Conservation (phyloP, 306 rosid species). For the Quercus berberidifolia region DNA sequence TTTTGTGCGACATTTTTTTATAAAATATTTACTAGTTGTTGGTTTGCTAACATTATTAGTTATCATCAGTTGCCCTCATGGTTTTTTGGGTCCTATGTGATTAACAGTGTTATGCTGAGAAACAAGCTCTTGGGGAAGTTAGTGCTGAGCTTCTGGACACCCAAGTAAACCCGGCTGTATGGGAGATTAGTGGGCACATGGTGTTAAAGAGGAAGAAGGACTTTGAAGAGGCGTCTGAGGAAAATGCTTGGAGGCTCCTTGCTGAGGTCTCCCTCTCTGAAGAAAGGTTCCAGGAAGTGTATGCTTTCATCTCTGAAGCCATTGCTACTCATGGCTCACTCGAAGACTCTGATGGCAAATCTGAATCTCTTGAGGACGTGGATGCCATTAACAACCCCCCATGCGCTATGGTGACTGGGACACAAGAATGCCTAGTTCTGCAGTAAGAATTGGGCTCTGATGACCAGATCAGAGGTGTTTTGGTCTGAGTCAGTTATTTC, state of each 20-base stretch:
- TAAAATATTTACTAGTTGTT: neutral
- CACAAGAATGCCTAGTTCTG: conserved; percentile 68
- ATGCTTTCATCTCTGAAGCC: conserved; percentile 65
- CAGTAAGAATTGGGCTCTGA: conserved; percentile 28
- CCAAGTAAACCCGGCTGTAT: conserved; percentile 98
- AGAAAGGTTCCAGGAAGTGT: conserved; percentile 84
- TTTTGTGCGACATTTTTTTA: neutral
- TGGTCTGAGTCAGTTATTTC: conserved; percentile 20
- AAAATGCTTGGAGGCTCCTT: conserved; percentile 89
- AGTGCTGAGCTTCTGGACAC: conserved; percentile 84
- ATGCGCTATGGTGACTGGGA: conserved; percentile 45
- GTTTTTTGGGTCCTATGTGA: neutral
- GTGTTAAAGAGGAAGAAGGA: conserved; percentile 89
- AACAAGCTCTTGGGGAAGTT: conserved; percentile 97
- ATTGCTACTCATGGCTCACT: conserved; percentile 12
- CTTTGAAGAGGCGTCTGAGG: conserved; percentile 88
- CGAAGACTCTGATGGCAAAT: conserved; percentile 9
- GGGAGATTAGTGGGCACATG: conserved; percentile 99
- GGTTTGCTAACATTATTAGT: neutral
- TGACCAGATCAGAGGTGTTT: conserved; percentile 20
- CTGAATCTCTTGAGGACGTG: conserved; percentile 26
- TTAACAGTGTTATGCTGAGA: conserved; percentile 90
- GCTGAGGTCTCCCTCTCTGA: conserved; percentile 92
- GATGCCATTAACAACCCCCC: conserved; percentile 31
- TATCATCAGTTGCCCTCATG: neutral